A percentile compares a stretch with the other conserved stretches of the same genome.
Evolutionary conservation across 371 early-diverging fungal species (phyloP).

Genomic region (Rhizopus delemar): DNA sequence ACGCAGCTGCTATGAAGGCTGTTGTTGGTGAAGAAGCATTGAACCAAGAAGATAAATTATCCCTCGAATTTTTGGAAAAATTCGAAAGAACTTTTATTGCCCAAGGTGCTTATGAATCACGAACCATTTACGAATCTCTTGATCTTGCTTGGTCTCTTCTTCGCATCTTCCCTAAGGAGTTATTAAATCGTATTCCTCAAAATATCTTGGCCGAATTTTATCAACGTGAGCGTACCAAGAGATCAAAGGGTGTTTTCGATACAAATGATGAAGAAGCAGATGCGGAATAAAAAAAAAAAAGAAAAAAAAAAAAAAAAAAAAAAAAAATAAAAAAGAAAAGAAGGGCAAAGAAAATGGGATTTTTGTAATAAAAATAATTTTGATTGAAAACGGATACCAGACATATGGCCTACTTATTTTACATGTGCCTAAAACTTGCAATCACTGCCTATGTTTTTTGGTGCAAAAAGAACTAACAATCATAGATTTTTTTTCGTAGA

Average conservation of each 20-base stretch:
- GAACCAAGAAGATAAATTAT: slow-evolving; percentile 97
- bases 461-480: too few relatives aligned
- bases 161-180: slow-evolving; percentile 99
- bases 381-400: neutral
- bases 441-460: too few relatives aligned
- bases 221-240: slow-evolving; percentile 73
- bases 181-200: slow-evolving; percentile 99
- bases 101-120: slow-evolving; percentile 92
- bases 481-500: too few relatives aligned
- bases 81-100: slow-evolving; percentile 98
- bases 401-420: too few relatives aligned
- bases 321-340: neutral
- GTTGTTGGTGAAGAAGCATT: slow-evolving; percentile 99
- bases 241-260: slow-evolving; percentile 53
- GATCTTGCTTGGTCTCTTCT: slow-evolving; percentile 99
- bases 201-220: slow-evolving; percentile 96
- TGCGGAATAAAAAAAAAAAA: slow-evolving; percentile 3
- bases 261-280: slow-evolving; percentile 46
- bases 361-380: neutral
- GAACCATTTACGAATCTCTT: slow-evolving; percentile 97
- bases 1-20: slow-evolving; percentile 99
- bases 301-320: neutral
- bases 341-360: neutral
- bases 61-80: slow-evolving; percentile 98
- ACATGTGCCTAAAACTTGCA: too few relatives aligned